Base-by-base conservation (phyloP, 208 protist species). In the Crithidia acanthocephali region DNA sequence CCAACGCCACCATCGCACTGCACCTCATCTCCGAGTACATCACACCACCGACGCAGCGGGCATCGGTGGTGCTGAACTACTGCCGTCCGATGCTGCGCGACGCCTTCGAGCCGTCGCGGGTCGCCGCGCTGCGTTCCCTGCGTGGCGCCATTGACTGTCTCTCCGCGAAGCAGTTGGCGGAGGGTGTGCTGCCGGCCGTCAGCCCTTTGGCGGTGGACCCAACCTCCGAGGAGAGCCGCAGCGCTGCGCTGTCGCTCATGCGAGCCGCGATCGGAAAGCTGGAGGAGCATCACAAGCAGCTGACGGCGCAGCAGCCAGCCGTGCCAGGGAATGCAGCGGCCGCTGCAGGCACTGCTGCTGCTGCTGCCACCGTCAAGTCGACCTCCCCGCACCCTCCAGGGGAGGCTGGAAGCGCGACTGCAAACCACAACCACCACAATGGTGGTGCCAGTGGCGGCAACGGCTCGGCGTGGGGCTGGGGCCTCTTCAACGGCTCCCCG, bases 1-100 rank as follows among this genome's bases (percentile, higher is more conserved):
- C 94, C 45, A 97, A 97, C 72, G 90, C 94, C 16, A 94, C 91
- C 9, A 92, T 97, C 69, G 84, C 84, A 16, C 68, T 96, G 35
- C 86, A 88, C 56, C 65, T 91, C 18, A 77, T 97, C 22, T 70
- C 82, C 7, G 68, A 80, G 2, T 58, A 74, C 57, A 79, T 97
- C 48, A 71, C 44, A 15, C 81, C 86, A 10, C 58, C 65, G 1
- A 69, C 68, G 30, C 59, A 76, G 53, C 84, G 91, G 15, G 79
- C 83, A 25, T 62, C 48, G 32, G 76, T 92, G 2, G 66, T 97
- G 30, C 62, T 92, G 27, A 73, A 72, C 16, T 86, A 66, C 16
- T 96, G 94, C 70, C 72, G 79, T 22, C 77, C 92, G 22, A 92
- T 93, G 84, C 74, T 97, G 18, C 87, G 90, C 25, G 94, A 97